Conservation (phyloP, 225 moss, liverwort and hornwort species). For the Polytrichum formosum region DNA sequence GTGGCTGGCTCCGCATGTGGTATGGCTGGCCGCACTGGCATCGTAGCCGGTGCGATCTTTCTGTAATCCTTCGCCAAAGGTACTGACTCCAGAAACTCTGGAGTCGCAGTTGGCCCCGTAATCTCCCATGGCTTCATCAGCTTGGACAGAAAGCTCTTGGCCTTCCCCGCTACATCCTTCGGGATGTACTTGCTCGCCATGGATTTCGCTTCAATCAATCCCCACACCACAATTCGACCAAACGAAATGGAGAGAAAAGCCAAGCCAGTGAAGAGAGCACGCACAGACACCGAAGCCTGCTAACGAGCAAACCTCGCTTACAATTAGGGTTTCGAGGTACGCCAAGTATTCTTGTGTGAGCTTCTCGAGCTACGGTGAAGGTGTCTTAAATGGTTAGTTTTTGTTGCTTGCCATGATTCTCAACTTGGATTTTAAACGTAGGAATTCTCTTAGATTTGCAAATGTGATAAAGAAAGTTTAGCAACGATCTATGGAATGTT, state of each 20-base stretch:
- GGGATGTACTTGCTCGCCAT: slow-evolving; percentile 48
- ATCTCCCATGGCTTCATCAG: slow-evolving; percentile 70
- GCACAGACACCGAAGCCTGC: no score
- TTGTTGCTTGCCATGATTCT: no score
- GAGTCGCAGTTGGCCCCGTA: slow-evolving; percentile 71
- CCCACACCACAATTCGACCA: neutral
- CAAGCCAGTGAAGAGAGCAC: no score
- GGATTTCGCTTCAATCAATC: neutral
- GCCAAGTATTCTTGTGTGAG: no score
- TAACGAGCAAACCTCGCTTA: no score
- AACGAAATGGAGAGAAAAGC: neutral
- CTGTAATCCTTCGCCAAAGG: slow-evolving; percentile 66
- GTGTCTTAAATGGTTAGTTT: no score
- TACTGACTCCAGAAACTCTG: slow-evolving; percentile 63
- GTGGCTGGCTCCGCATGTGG: slow-evolving; percentile 76
- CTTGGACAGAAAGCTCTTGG: slow-evolving; percentile 34
- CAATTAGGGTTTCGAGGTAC: no score
- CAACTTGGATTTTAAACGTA: no score
- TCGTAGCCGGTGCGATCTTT: slow-evolving; percentile 63
- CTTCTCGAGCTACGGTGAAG: no score
- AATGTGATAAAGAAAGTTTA: no score
- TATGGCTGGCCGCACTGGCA: slow-evolving; percentile 56
- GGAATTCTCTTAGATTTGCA: no score
- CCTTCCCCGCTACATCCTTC: slow-evolving; percentile 31
- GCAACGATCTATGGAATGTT: no score